phyloP scores from a whole-genome alignment of 306 rosid species.

The Acacia acuminata region DNA sequence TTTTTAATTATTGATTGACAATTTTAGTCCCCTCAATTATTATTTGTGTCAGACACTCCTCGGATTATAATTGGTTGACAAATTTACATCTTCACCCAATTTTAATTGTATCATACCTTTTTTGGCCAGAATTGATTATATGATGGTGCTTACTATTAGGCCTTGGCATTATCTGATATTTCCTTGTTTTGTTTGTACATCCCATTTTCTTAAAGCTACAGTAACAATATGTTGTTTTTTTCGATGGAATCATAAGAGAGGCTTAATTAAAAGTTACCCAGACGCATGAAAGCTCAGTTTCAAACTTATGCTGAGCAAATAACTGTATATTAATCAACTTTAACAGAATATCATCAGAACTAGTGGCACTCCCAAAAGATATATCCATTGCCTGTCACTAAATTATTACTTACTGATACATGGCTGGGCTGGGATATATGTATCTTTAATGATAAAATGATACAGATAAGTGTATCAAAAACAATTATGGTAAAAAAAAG shows the following conservation, averaged over 20 bases:
- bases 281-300: neutral
- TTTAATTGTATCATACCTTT: neutral
- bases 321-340: neutral
- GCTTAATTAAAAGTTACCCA: neutral
- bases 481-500: too few species aligned
- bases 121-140: too few species aligned
- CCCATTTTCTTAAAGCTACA: neutral
- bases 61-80: too few species aligned
- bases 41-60: too few species aligned
- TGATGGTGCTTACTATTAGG: too few species aligned
- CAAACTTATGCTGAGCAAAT: neutral
- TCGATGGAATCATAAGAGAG: neutral
- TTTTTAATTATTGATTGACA: too few species aligned
- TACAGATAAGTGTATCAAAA: too few species aligned
- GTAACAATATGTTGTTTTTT: neutral
- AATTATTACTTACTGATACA: too few species aligned
- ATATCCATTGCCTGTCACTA: neutral
- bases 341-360: neutral
- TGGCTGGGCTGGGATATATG: neutral
- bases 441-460: neutral
- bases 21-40: too few species aligned
- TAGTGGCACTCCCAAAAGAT: neutral
- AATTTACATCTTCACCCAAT: too few species aligned
- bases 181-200: too few species aligned
- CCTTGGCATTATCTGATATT: too few species aligned